Evolutionary conservation across 345 rosid species (phyloP).

Genomic region (Salix dunnii): DNA sequence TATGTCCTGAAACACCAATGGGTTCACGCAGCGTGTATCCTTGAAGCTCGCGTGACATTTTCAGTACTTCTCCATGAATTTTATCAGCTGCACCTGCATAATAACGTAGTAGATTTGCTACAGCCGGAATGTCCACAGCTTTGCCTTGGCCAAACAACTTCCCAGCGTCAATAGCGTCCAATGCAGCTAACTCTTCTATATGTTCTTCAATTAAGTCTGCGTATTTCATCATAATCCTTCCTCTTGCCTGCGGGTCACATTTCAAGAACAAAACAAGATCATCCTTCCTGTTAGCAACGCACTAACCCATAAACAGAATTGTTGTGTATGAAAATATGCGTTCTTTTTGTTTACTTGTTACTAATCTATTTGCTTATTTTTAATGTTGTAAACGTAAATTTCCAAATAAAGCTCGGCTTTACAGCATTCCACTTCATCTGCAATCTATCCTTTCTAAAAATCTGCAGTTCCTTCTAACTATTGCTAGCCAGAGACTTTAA

Average conservation of each 20-base stretch:
- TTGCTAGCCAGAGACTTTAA: too few relatives aligned
- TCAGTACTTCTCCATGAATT: conserved; percentile 70
- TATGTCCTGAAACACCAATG: conserved; percentile 72
- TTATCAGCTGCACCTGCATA: conserved; percentile 91
- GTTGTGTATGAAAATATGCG: too few relatives aligned
- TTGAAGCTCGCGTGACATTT: conserved; percentile 52
- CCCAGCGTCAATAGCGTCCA: conserved; percentile 69
- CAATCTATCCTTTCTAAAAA: too few relatives aligned
- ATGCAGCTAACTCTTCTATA: conserved; percentile 59
- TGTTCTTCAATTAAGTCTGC: conserved; percentile 64
- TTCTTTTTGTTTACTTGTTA: too few relatives aligned
- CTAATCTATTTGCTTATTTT: too few relatives aligned
- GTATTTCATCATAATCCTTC: conserved; percentile 52
- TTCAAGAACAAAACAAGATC: not conserved
- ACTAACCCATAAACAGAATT: too few relatives aligned
- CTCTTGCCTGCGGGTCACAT: conserved; percentile 47
- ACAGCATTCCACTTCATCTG: too few relatives aligned
- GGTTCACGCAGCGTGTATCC: conserved; percentile 83
- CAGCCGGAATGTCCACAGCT: conserved; percentile 46
- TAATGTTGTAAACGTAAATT: too few relatives aligned
- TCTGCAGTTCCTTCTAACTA: too few relatives aligned
- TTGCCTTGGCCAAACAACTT: conserved; percentile 44
- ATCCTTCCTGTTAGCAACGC: too few relatives aligned
- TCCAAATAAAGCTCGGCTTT: too few relatives aligned
- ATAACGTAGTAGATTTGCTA: conserved; percentile 43